Evolutionary conservation across 208 protist species (phyloP).

Genomic region (Naegleria fowleri): DNA sequence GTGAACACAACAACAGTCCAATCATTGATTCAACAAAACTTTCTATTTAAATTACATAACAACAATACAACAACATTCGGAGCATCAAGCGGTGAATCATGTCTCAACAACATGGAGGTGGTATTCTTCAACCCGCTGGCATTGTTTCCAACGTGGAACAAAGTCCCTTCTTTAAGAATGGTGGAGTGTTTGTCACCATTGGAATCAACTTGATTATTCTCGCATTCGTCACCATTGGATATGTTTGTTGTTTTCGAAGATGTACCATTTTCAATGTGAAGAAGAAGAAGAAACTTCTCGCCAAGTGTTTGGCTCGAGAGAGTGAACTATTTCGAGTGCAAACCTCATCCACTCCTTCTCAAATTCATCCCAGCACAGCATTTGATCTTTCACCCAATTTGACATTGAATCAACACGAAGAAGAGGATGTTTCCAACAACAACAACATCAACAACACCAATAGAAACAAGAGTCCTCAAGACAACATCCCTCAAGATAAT

Average conservation of each 20-base stretch:
- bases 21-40: no score
- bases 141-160: not conserved
- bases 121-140: no score
- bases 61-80: no score
- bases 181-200: not conserved
- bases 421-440: no score
- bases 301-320: not conserved
- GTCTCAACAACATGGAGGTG: no score
- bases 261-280: not conserved
- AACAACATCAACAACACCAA: no score
- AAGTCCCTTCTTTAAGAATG: not conserved
- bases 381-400: not conserved
- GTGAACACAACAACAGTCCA: no score
- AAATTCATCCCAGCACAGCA: not conserved
- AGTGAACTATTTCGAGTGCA: not conserved
- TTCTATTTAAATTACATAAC: no score
- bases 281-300: not conserved
- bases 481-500: no score
- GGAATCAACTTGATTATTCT: not conserved
- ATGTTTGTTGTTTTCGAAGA: not conserved
- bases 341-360: not conserved
- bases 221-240: not conserved
- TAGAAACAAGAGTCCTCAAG: no score
- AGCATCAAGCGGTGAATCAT: no score
- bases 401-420: not conserved